phyloP scores from a whole-genome alignment of 2,329 filamentous ascomycete species.

The Colletotrichum lindemuthianum region DNA sequence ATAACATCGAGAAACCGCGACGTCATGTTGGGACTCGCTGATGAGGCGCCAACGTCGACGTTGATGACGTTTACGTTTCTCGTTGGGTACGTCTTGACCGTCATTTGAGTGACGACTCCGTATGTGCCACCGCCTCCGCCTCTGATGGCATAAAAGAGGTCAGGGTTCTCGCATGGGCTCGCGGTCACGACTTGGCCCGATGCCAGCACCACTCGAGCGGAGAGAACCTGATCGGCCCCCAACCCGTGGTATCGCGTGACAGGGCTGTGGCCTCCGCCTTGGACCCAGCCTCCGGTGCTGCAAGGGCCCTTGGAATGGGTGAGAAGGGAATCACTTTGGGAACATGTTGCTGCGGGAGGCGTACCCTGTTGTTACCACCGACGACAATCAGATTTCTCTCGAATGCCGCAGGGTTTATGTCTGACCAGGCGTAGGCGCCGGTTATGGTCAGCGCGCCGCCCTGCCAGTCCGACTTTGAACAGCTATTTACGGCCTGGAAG shows the following conservation, averaged over 20 bases:
- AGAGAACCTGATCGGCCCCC: slow-evolving; percentile 43
- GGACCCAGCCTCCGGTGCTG: slow-evolving; percentile 61
- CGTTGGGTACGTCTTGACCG: slow-evolving; percentile 38
- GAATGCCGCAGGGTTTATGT: slow-evolving; percentile 53
- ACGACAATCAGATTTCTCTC: slow-evolving; percentile 30
- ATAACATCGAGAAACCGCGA: slow-evolving; percentile 9
- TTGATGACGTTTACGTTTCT: slow-evolving; percentile 53
- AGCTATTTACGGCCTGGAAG: slow-evolving; percentile 38
- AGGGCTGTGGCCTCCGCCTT: slow-evolving; percentile 64
- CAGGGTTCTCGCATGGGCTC: slow-evolving; percentile 38
- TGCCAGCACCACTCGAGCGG: slow-evolving; percentile 43
- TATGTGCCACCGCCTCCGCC: slow-evolving; percentile 45
- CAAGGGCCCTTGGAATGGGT: slow-evolving; percentile 33
- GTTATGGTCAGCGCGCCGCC: slow-evolving; percentile 48
- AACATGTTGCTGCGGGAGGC: slow-evolving; percentile 17
- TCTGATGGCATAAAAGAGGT: slow-evolving; percentile 45
- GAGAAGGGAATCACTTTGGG: slow-evolving; percentile 40
- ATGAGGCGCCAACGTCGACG: slow-evolving; percentile 47
- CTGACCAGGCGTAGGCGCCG: slow-evolving; percentile 49
- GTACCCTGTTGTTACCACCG: slow-evolving; percentile 23
- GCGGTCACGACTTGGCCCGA: slow-evolving; percentile 40
- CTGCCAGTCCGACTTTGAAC: slow-evolving; percentile 43
- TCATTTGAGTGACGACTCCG: slow-evolving; percentile 43
- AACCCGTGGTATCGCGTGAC: slow-evolving; percentile 52
- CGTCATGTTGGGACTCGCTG: slow-evolving; percentile 32